A percentile compares a stretch with the other conserved stretches of the same genome.
Conservation (phyloP, 2,329 filamentous ascomycete genomes). For the Arachnomyces sp. region DNA sequence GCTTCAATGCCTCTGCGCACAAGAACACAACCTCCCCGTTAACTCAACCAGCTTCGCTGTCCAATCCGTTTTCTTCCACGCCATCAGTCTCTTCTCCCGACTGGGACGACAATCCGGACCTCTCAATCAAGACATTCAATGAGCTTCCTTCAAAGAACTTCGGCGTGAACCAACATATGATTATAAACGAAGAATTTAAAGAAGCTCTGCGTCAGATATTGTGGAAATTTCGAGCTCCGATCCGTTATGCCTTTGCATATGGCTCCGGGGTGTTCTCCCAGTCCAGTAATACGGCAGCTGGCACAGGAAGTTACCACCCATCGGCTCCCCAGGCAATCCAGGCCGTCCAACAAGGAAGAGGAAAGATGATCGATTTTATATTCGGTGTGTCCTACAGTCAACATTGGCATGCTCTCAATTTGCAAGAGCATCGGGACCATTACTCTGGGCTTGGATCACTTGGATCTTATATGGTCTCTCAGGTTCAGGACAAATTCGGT, state of each 20-base stretch:
- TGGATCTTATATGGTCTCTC: conserved; percentile 75
- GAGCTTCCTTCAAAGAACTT: conserved; percentile 73
- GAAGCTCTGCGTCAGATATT: conserved; percentile 78
- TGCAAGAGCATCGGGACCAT: conserved; percentile 80
- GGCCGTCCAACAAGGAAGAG: conserved; percentile 75
- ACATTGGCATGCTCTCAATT: conserved; percentile 93
- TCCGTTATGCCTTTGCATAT: conserved; percentile 94
- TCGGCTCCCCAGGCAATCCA: conserved; percentile 71
- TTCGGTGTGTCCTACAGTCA: conserved; percentile 91
- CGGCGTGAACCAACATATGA: conserved; percentile 91
- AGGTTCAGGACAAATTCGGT: conserved; percentile 78
- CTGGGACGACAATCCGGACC: conserved; percentile 69
- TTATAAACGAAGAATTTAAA: conserved; percentile 93
- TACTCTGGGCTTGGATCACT: conserved; percentile 79
- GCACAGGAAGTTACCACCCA: conserved; percentile 57
- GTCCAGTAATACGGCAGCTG: conserved; percentile 37
- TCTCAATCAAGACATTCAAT: conserved; percentile 63
- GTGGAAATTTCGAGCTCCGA: conserved; percentile 85
- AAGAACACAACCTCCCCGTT: conserved; percentile 11
- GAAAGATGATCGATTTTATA: conserved; percentile 98
- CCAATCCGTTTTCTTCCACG: conserved; percentile 27
- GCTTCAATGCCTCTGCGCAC: conserved; percentile 13
- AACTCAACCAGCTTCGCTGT: conserved; percentile 12
- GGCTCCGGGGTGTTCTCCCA: conserved; percentile 95
- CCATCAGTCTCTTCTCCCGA: conserved; percentile 35